Percentiles rank a stretch among this genome's conserved stretches.
These are phyloP conservation scores for Volvox carteri DNA, from an alignment of 163 green algal genomes.

Conservation along the genomic window DNA sequence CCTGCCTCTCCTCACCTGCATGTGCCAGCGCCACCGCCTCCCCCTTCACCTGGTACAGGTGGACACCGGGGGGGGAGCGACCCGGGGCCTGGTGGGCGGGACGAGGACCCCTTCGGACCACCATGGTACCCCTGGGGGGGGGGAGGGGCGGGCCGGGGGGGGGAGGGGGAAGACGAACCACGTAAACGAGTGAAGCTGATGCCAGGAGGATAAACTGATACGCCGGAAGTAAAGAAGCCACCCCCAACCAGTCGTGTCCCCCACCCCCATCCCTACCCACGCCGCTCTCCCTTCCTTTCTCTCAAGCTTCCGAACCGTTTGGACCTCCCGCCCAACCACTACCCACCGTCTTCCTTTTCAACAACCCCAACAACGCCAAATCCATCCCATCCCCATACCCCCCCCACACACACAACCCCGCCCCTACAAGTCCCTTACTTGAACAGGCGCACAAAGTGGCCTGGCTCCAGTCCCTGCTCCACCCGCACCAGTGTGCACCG, in stretches of 20 bases:
- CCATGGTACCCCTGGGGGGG: conserved; percentile 17
- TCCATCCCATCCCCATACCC: not conserved
- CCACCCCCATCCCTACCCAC: too few species aligned
- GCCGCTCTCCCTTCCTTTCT: too few species aligned
- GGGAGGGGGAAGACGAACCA: too few species aligned
- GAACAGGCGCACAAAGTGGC: conserved; percentile 50
- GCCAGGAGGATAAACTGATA: too few species aligned
- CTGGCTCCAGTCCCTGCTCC: conserved; percentile 34
- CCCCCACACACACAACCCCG: not conserved
- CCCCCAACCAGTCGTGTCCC: too few species aligned
- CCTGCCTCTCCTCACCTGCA: conserved; percentile 4
- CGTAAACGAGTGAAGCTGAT: too few species aligned
- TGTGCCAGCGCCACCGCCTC: conserved; percentile 35
- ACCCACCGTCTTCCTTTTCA: not conserved
- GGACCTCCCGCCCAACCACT: too few species aligned
- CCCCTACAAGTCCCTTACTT: conserved; percentile 15
- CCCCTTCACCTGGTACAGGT: conserved; percentile 54
- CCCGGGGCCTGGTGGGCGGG: conserved; percentile 9
- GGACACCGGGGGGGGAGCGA: conserved; percentile 25
- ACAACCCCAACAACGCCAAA: not conserved
- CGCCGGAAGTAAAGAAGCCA: too few species aligned
- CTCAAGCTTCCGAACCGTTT: too few species aligned
- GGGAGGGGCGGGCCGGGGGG: not conserved
- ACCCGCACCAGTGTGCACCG: conserved; percentile 43
- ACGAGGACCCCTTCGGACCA: conserved; percentile 17